phyloP scores from a whole-genome alignment of 345 rosid genomes.

The Pistacia atlantica region DNA sequence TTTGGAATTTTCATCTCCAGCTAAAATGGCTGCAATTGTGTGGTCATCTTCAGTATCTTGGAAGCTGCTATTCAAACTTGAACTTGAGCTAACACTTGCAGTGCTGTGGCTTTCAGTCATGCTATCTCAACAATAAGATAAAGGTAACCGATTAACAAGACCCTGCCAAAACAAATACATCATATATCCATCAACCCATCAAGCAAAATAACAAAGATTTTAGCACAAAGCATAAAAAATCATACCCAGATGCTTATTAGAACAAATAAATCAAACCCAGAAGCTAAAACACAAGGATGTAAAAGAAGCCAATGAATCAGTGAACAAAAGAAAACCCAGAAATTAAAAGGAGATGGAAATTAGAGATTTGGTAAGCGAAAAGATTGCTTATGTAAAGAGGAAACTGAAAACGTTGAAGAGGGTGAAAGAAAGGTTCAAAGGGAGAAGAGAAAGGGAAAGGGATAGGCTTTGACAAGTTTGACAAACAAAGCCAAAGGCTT shows the following conservation, averaged over 20 bases:
- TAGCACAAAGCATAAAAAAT: background rate
- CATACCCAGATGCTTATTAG: background rate
- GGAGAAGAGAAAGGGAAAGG: background rate
- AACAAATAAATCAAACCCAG: background rate
- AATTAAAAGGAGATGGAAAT: background rate
- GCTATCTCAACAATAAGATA: slow-evolving; percentile 20
- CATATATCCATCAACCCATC: background rate
- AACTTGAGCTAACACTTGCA: slow-evolving; percentile 80
- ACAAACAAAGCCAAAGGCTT: background rate
- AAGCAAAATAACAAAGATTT: no score
- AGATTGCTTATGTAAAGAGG: background rate
- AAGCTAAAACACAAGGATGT: background rate
- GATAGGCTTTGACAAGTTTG: background rate
- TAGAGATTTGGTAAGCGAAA: background rate
- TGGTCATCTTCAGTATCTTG: slow-evolving; percentile 87
- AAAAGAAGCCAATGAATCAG: background rate
- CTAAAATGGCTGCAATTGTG: slow-evolving; percentile 73
- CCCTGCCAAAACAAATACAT: background rate
- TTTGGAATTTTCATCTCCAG: slow-evolving; percentile 57
- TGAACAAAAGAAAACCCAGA: slow-evolving; percentile 8
- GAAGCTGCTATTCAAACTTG: slow-evolving; percentile 74
- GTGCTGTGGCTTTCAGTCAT: slow-evolving; percentile 55
- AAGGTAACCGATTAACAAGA: background rate
- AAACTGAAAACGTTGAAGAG: background rate
- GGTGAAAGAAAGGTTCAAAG: background rate